Conservation (phyloP, 805 yeast species). For the Scheffersomyces coipomensis region DNA sequence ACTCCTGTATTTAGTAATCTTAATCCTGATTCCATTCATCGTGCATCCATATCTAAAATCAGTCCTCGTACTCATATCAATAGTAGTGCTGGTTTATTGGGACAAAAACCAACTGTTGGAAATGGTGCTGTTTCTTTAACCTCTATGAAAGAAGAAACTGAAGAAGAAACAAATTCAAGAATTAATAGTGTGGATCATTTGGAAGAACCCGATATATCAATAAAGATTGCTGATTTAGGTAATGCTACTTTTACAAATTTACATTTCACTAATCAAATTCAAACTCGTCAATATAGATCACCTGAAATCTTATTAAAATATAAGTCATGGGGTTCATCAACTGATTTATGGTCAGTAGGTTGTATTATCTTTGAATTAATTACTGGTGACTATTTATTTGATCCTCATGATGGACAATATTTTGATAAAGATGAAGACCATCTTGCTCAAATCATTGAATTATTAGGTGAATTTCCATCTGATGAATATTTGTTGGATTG, state of each 20-base stretch:
- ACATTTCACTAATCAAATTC: constrained; percentile 86
- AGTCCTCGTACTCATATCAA: not conserved
- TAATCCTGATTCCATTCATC: no score
- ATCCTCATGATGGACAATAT: constrained; percentile 51
- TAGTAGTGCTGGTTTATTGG: not conserved
- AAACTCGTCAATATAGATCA: constrained; percentile 88
- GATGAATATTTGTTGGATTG: constrained; percentile 41
- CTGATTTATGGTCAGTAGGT: constrained; percentile 61
- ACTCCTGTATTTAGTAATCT: not conserved
- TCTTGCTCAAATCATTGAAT: constrained; percentile 59
- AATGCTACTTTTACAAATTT: constrained; percentile 81
- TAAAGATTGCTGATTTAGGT: constrained; percentile 92
- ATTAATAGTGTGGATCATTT: not conserved
- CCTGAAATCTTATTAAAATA: constrained; percentile 61
- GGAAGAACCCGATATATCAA: constrained; percentile 12
- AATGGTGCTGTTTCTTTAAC: not conserved
- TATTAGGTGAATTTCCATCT: constrained; percentile 42
- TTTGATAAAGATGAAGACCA: constrained; percentile 60
- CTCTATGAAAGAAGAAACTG: not conserved
- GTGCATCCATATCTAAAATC: no score
- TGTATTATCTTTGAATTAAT: constrained; percentile 59
- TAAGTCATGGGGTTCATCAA: constrained; percentile 57
- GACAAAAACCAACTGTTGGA: not conserved
- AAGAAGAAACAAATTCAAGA: no score
- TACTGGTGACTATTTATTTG: constrained; percentile 62